Base-by-base conservation (phyloP, 345 rosid species). In the Brassica carinata region DNA sequence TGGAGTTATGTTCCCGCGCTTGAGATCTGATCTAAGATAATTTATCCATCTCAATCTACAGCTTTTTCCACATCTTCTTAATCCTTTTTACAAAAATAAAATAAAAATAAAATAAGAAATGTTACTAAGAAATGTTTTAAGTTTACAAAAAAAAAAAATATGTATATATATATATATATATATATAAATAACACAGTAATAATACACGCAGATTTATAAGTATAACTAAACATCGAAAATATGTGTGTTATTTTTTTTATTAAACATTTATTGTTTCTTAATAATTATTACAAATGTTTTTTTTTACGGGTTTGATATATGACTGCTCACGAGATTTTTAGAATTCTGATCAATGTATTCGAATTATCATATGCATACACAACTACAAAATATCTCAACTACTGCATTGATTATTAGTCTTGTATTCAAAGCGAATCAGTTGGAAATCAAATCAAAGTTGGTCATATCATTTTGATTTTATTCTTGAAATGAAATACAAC, bases 1-100 rank as follows among this genome's bases (percentile, higher is more conserved):
- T 0, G 82, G 2, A 4, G 96, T 78, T 23, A 94, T 88, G 65
- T 89, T 91, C 19, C 98, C 98, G 26, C 98, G 87, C 82, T 87
- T 94, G 76, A 94, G 71, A 78, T 92, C 97, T 3, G 85, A 62
- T 85, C 87, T 87, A 69, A 94, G 75, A 81, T 94, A 92, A 67
- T 94, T 94, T 65, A 91, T 88, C 98, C 98, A 94, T 80, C 98
- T 83, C 77, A 94, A 82, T 78, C 97, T 83, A 84, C 98, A 94
- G 73, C 98, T 92, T 83, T 92, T 94, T 27, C 97, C 98, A 38
- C 98, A 94, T 80, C 98, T 90, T 69, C 86, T 77, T 57, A 94
- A 80, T 27, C 98, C 98, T 64, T 77, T 69, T 67, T 18, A 36
- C 34, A 51, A 45, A 1, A 0, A 15, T 6, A 29, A 34, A 14